phyloP scores from a whole-genome alignment of 768 basidiomycete species.

The Kwoniella pini region DNA sequence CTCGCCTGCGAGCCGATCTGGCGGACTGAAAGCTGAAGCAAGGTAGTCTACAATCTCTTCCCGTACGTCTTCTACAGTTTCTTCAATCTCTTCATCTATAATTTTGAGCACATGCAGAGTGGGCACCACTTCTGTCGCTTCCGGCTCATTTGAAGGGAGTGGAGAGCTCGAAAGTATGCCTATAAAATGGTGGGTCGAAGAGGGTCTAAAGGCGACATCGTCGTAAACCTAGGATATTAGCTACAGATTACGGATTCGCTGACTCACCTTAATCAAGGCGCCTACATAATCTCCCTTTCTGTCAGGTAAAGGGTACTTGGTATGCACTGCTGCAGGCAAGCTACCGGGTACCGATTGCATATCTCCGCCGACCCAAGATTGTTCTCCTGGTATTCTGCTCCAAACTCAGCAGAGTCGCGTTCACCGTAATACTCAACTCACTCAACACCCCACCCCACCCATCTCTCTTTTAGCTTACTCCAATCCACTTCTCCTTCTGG shows the following conservation, averaged over 20 bases:
- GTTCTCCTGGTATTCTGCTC: slow-evolving; percentile 47
- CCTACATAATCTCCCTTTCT: slow-evolving; percentile 36
- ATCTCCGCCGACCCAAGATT: slow-evolving; percentile 26
- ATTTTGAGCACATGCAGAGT: slow-evolving; percentile 43
- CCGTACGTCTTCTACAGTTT: slow-evolving; percentile 11
- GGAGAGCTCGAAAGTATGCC: slow-evolving; percentile 46
- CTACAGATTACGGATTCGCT: background rate
- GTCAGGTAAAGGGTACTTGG: slow-evolving; percentile 43
- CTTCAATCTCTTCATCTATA: background rate
- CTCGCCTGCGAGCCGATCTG: slow-evolving; percentile 42
- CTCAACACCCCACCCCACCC: slow-evolving; percentile 54
- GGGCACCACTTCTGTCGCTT: slow-evolving; percentile 31
- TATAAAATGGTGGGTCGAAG: slow-evolving; percentile 41
- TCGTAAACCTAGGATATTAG: slow-evolving; percentile 45
- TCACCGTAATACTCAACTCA: slow-evolving; percentile 25
- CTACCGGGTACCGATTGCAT: no score
- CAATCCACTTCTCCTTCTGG: slow-evolving; percentile 28
- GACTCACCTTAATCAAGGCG: slow-evolving; percentile 50
- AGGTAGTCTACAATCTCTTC: slow-evolving; percentile 38
- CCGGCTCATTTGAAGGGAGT: slow-evolving; percentile 38
- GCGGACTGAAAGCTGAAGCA: slow-evolving; percentile 30
- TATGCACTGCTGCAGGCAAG: slow-evolving; percentile 27
- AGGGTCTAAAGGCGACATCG: slow-evolving; percentile 43
- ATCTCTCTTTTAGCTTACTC: slow-evolving; percentile 46
- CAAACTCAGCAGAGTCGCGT: slow-evolving; percentile 1